A percentile compares a stretch with the other conserved stretches of the same genome.
Evolutionary conservation across 1,284 basidiomycete genomes (phyloP).

Genomic region (Boletellus dicymbophilus): DNA sequence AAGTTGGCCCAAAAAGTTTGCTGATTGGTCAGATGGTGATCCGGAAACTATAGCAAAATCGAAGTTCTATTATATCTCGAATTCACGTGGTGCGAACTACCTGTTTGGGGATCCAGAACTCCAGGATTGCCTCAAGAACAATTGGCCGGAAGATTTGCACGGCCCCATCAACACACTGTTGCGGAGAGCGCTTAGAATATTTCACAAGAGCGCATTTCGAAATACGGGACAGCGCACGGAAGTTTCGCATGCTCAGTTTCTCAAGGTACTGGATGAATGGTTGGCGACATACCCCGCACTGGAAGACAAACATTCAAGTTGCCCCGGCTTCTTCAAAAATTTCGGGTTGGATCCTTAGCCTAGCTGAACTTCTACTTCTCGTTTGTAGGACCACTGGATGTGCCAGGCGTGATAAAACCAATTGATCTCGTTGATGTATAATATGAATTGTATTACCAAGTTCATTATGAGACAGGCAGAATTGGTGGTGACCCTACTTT

Average conservation of each 20-base stretch:
- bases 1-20: background rate
- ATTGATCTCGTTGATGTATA: too few relatives aligned
- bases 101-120: background rate
- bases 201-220: background rate
- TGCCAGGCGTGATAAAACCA: too few relatives aligned
- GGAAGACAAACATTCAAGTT: background rate
- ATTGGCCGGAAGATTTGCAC: conserved; percentile 3
- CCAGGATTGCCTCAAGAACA: background rate
- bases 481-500: too few relatives aligned
- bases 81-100: background rate
- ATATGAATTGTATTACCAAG: too few relatives aligned
- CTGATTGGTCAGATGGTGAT: conserved; percentile 2
- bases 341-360: too few relatives aligned
- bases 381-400: too few relatives aligned
- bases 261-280: background rate
- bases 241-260: background rate
- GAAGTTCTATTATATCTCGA: background rate
- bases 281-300: background rate
- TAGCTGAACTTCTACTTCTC: too few relatives aligned
- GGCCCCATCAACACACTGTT: background rate
- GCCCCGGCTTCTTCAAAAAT: conserved; percentile 2
- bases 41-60: background rate
- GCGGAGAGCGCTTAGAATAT: background rate
- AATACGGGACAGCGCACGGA: background rate
- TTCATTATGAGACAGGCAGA: too few relatives aligned